Evolutionary conservation across 306 rosid species (phyloP).

Genomic region (Lathyrus aphaca): DNA sequence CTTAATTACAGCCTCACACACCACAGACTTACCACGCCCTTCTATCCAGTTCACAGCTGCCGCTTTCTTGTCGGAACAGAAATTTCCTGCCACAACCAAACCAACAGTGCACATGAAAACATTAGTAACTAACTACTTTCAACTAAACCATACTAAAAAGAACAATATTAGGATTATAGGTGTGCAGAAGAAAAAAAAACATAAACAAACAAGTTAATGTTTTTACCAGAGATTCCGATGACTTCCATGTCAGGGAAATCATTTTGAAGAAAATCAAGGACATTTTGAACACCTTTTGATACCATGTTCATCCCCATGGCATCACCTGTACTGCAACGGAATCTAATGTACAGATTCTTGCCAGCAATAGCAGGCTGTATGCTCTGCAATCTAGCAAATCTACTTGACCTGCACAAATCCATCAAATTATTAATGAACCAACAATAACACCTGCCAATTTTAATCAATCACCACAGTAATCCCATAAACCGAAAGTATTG

Average conservation of each 20-base stretch:
- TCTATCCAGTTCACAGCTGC: slow-evolving; percentile 79
- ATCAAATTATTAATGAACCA: slow-evolving; percentile 17
- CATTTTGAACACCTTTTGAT: slow-evolving; percentile 77
- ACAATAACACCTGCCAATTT: background rate
- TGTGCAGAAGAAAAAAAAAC: background rate
- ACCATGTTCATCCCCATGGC: slow-evolving; percentile 93
- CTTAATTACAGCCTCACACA: slow-evolving; percentile 65
- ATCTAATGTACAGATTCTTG: slow-evolving; percentile 66
- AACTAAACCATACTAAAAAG: slow-evolving; percentile 13
- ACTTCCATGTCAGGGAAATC: slow-evolving; percentile 82
- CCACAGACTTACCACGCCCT: slow-evolving; percentile 76
- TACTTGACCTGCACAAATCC: slow-evolving; percentile 60
- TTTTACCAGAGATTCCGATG: slow-evolving; percentile 75
- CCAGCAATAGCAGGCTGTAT: slow-evolving; percentile 64
- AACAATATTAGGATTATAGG: background rate
- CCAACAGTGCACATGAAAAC: background rate
- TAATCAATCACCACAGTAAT: background rate
- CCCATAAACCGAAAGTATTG: background rate
- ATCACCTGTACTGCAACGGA: slow-evolving; percentile 72
- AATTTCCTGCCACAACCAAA: slow-evolving; percentile 52
- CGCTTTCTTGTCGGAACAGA: slow-evolving; percentile 76
- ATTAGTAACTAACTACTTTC: slow-evolving; percentile 28
- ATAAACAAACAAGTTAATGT: background rate
- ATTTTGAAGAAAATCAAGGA: slow-evolving; percentile 60
- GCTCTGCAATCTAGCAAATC: slow-evolving; percentile 64